Evolutionary conservation across 139 green algal species (phyloP), one percentile per base, ranked within the genome.

Genomic region (Chlorella sp.): DNA sequence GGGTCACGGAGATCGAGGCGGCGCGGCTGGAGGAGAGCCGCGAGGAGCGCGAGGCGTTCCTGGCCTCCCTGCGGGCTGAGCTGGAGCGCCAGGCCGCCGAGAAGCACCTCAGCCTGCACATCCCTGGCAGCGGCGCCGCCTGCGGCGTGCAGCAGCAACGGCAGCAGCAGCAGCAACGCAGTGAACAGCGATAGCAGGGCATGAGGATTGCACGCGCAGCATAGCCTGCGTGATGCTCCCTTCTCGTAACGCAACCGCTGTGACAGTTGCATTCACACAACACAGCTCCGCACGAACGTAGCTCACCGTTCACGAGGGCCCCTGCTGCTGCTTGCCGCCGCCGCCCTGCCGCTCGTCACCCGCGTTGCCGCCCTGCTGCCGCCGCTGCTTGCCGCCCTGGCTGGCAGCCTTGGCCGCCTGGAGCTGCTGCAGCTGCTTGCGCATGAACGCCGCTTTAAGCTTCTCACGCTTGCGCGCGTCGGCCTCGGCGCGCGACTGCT

Each of bases 401-500:
- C 46, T 33, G 58, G 9, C 45, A 36, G 25, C 55, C 59, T 43
- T 43, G 3, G 60, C 68, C 64, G 76, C 35, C 62, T 62, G 71
- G n/a, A 72, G 38, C 23, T 43, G 35, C 27, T 82, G 67, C 46
- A 89, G 43, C 64, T 90, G 77, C 74, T 86, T 78, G 21, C 84
- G 84, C 0, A 94, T 67, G 38, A 91, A 89, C 1, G 73, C 80
- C 38, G 86, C 79, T 53, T 91, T 93, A 9, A 93, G 64, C 33
- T 74, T 83, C n/a, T 89, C 84, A 3, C 81, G 74, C 66, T 86
- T 83, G 3, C 35, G 27, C 15, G 56, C 62, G 5, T 75, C 79
- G 15, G 84, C 71, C 66, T 79, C 64, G 58, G 83, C 71, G 9
- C 84, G 83, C 7, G 73, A 74, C 73, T 82, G 38, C 48, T 83